Base-by-base conservation (phyloP, 2,329 filamentous ascomycete genomes). In the Xylaria sp. region DNA sequence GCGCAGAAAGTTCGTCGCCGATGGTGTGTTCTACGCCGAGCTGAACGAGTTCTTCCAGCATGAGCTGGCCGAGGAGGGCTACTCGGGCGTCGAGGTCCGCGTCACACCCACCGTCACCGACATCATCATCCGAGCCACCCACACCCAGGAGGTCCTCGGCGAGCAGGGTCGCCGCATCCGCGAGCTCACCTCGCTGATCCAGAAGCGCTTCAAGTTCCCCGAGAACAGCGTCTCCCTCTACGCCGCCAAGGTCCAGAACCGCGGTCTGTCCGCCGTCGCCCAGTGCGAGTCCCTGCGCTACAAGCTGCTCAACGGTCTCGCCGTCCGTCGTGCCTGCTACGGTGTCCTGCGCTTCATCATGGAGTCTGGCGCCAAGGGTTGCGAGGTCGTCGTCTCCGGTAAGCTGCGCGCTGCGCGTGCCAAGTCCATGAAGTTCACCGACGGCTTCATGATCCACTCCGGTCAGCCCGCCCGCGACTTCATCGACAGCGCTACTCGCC, bases 1-100 rank as follows among this genome's bases (percentile, higher is more conserved):
- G 91, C 87, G 91, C 85, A 93, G 92, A 90, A 95, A 95, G 91
- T 95, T 94, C 88, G 91, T 95, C 83, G 93, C 92, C 78, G 96
- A 99, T 86, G 96, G 96, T 91, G 96, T 99, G 82, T 99, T 99
- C 93, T 99, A 97, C 87, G 96, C 96, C 89, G 96, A 99, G 88
- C 89, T 99, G 86, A 99, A 99, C 92, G 96, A 99, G 89, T 99
- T 99, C 92, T 99, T 99, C 93, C 96, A 98, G 91, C 95, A 96
- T 85, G 96, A 99, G 88, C 90, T 99, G 83, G 96, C 96, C 83
- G 96, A 99, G 91, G 97, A 99, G 89, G 96, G 96, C 80, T 99
- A 99, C 91, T 99, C 96, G 67, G 96, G 96, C 84, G 96, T 99
- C 84, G 97, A 99, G 89, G 96, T 99, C 87, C 93, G 97, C 89